Conservation (phyloP, 768 basidiomycete genomes). For the Lactifluus volemus region DNA sequence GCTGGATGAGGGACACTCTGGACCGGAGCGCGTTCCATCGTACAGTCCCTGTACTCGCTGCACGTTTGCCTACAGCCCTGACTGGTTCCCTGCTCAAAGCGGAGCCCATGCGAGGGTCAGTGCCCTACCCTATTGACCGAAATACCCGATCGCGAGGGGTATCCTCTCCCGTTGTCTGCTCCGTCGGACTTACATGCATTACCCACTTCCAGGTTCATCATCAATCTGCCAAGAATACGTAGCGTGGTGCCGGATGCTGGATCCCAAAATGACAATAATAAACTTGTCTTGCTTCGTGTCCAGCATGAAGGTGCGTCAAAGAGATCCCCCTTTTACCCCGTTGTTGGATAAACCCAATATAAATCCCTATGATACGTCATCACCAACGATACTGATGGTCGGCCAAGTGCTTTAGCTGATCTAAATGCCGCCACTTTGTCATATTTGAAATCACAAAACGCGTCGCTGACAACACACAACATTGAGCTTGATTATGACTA, state of each 20-base stretch:
- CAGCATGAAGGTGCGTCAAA: constrained; percentile 45
- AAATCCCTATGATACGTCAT: not conserved
- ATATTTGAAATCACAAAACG: constrained; percentile 48
- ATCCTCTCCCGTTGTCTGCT: not conserved
- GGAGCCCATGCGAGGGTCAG: constrained; percentile 50
- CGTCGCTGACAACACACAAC: constrained; percentile 47
- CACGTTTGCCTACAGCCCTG: constrained; percentile 48
- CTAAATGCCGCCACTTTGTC: constrained; percentile 47
- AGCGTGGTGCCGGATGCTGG: constrained; percentile 46
- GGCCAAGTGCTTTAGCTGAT: constrained; percentile 50
- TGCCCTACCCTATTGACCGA: constrained; percentile 5
- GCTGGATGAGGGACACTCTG: constrained; percentile 43
- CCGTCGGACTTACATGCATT: not conserved
- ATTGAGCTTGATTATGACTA: constrained; percentile 74
- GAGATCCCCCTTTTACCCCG: not conserved
- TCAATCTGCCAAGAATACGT: constrained; percentile 62
- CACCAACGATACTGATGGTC: not conserved
- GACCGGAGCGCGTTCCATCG: constrained; percentile 59
- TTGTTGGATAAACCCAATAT: not conserved
- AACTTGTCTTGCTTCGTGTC: constrained; percentile 61
- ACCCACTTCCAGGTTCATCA: constrained; percentile 37
- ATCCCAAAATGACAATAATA: constrained; percentile 36
- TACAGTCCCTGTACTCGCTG: constrained; percentile 59
- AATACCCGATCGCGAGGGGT: not conserved
- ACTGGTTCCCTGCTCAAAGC: constrained; percentile 50